Conservation (phyloP, 164 flowering plant species). For the Piper betle region DNA sequence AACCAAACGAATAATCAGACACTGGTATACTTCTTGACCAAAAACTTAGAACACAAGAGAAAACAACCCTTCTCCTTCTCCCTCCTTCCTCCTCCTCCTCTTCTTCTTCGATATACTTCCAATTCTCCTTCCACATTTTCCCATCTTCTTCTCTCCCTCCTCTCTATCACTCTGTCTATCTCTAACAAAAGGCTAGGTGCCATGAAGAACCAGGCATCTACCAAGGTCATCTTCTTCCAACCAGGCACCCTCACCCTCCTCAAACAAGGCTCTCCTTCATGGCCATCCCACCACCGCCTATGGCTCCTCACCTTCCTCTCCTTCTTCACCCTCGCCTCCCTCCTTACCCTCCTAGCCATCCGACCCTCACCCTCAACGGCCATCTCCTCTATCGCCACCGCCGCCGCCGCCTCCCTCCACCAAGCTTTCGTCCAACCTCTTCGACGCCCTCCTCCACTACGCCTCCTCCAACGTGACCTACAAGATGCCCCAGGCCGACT, state of each 20-base stretch:
- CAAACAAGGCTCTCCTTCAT: conserved; percentile 7
- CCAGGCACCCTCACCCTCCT: conserved; percentile 9
- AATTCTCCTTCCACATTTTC: not conserved
- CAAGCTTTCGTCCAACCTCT: conserved; percentile 16
- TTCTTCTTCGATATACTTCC: not conserved
- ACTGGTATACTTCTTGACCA: no score
- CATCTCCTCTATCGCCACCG: conserved; percentile 4
- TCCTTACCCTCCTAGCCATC: conserved; percentile 36
- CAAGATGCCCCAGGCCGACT: conserved; percentile 47
- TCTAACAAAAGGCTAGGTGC: not conserved
- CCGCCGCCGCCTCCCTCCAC: conserved; percentile 9
- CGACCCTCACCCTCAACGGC: not conserved
- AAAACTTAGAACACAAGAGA: no score
- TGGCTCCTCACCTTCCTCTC: conserved; percentile 45
- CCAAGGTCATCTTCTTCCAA: conserved; percentile 22
- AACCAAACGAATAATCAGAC: no score
- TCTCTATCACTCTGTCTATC: not conserved
- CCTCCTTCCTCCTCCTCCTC: not conserved
- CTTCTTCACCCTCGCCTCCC: conserved; percentile 47
- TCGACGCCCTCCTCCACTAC: conserved; percentile 56
- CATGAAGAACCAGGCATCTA: conserved; percentile 7
- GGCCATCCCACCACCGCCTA: conserved; percentile 20
- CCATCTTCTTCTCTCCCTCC: not conserved
- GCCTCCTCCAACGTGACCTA: conserved; percentile 31
- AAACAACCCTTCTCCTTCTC: no score